Conservation (phyloP, 2,329 filamentous ascomycete genomes). For the Cadophora malorum region DNA sequence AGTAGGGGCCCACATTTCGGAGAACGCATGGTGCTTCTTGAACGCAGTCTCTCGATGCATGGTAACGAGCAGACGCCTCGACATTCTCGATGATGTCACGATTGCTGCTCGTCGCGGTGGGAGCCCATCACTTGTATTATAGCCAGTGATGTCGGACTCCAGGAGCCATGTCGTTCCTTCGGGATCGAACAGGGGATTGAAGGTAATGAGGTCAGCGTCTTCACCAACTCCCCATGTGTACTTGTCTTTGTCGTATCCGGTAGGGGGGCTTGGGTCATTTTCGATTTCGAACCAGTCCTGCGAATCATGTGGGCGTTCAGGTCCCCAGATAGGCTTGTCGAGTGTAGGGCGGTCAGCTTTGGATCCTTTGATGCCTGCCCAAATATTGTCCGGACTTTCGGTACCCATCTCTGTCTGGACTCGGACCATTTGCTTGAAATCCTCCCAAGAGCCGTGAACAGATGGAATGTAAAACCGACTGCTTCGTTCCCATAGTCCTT, state of each 20-base stretch:
- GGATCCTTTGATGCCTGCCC: conserved; percentile 56
- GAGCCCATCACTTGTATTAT: conserved; percentile 69
- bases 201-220: conserved; percentile 88
- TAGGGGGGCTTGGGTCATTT: conserved; percentile 76
- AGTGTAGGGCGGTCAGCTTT: conserved; percentile 46
- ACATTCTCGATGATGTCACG: conserved; percentile 87
- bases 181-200: conserved; percentile 92
- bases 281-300: conserved; percentile 76
- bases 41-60: conserved; percentile 92
- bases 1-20: conserved; percentile 94
- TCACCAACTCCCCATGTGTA: conserved; percentile 89
- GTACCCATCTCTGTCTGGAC: conserved; percentile 77
- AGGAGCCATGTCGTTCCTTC: conserved; percentile 86
- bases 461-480: conserved; percentile 78
- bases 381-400: conserved; percentile 69
- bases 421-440: conserved; percentile 78
- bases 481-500: conserved; percentile 83
- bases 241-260: conserved; percentile 76
- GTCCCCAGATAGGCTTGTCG: conserved; percentile 82
- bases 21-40: conserved; percentile 88
- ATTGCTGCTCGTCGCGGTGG: conserved; percentile 83
- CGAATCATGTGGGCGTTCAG: conserved; percentile 70
- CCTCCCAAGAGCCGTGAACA: conserved; percentile 79
- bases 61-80: conserved; percentile 75
- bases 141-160: conserved; percentile 82